Evolutionary conservation across 306 rosid genomes (phyloP).

Genomic region (Pyrus communis): DNA sequence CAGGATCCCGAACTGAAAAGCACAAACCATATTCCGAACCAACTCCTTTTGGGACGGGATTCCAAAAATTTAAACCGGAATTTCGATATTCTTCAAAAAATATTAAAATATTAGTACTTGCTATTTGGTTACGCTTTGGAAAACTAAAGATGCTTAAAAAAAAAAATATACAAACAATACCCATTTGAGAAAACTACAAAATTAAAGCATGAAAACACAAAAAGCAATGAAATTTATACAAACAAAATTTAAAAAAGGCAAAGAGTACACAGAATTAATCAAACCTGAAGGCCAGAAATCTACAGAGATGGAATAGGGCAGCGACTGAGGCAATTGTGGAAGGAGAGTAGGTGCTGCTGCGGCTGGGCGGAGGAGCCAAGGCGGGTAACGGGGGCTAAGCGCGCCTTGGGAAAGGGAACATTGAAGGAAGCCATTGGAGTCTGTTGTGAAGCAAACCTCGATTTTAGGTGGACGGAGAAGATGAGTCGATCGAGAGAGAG

Average conservation of each 20-base stretch:
- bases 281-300: conserved; percentile 32
- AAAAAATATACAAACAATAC: not conserved
- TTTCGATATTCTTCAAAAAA: no score
- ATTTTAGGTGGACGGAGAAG: no score
- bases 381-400: conserved; percentile 4
- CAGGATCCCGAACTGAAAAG: no score
- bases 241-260: not conserved
- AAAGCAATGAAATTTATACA: not conserved
- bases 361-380: conserved; percentile 21
- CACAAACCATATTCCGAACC: no score
- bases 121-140: no score
- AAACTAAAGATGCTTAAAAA: no score
- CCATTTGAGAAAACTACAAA: not conserved
- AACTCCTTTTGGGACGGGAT: no score
- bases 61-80: no score
- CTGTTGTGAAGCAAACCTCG: not conserved
- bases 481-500: no score
- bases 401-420: conserved; percentile 23
- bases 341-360: conserved; percentile 16
- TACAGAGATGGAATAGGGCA: conserved; percentile 26
- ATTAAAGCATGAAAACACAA: not conserved
- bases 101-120: no score
- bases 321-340: conserved; percentile 21
- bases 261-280: not conserved
- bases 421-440: conserved; percentile 19